Evolutionary conservation across 2,329 filamentous ascomycete genomes (phyloP), one percentile per base, ranked within the genome.

Genomic region (Pseudogymnoascus sp.): DNA sequence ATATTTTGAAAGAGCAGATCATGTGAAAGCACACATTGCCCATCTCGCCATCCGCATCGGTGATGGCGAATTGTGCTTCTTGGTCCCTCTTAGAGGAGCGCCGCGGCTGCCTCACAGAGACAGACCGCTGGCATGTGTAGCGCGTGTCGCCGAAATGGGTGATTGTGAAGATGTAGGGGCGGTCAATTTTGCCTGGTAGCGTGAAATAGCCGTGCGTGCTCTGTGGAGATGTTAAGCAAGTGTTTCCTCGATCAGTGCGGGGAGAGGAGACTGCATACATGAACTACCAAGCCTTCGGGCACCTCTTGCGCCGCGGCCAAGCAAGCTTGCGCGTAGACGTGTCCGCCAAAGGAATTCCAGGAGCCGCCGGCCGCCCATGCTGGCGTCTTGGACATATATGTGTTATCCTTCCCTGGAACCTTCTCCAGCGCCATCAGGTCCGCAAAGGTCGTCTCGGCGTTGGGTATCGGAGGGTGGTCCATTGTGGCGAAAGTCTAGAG

Each of bases 151-250:
- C 74, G 2, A 83, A 66, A 4, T 75, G 72, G 2, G 76, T 74
- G 2, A 83, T 79, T 23, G 78, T 75, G 70, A 83, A 83, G 61
- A 85, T 71, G 67, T 82, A 84, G 1, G 83, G 82, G 1, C 82
- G 77, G 65, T 83, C 79, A 1, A 69, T 64, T 4, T 75, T 70
- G 4, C 80, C 83, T 0, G 75, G 73, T 21, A 79, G 76, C 2
- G 80, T 80, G 68, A 85, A 86, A 68, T 78, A 82, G 7, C 82
- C 83, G 67, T 84, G 80, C 21, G 85, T 81, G 7, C 62, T 64
- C 59, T 64, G 46, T 35, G 6, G 26, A 23, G 5, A 7, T 37
- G 46, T 29, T 13, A 62, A 19, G 3, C 4, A 62, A 15, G 4
- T 31, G 31, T n/a, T 60, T 53, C 5, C 26, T 31, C 11, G 50